Conservation (phyloP, 768 basidiomycete species). For the Trametes gibbosa region DNA sequence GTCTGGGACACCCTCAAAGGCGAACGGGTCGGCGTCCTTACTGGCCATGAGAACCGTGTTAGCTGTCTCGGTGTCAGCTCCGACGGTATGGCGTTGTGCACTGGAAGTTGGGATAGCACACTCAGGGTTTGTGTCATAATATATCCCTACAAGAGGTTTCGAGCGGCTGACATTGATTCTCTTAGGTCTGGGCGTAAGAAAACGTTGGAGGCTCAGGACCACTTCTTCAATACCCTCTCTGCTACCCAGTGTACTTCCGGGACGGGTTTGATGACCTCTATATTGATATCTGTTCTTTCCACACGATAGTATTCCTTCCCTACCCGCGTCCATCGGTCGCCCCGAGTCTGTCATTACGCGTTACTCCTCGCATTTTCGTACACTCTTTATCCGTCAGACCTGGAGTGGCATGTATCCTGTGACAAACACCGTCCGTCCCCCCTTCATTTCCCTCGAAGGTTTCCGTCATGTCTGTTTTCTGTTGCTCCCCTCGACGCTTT, state of each 20-base stretch:
- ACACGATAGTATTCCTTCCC: slow-evolving; percentile 48
- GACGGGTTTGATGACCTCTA: slow-evolving; percentile 26
- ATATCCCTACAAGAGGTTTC: background rate
- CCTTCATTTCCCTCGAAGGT: slow-evolving; percentile 23
- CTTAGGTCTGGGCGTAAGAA: slow-evolving; percentile 80
- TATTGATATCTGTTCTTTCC: slow-evolving; percentile 41
- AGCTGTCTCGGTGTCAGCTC: slow-evolving; percentile 93
- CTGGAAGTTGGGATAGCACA: slow-evolving; percentile 97
- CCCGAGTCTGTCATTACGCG: slow-evolving; percentile 63
- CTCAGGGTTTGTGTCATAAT: slow-evolving; percentile 65
- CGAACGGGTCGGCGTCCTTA: slow-evolving; percentile 94
- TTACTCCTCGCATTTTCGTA: slow-evolving; percentile 38
- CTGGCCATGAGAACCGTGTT: slow-evolving; percentile 97
- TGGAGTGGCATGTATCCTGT: slow-evolving; percentile 31
- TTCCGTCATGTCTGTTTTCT: slow-evolving; percentile 30
- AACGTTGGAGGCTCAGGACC: slow-evolving; percentile 8
- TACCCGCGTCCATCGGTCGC: slow-evolving; percentile 48
- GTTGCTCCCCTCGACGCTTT: slow-evolving; percentile 30
- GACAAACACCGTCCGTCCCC: slow-evolving; percentile 36
- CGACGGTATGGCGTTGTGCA: slow-evolving; percentile 98
- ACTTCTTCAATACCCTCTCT: slow-evolving; percentile 23
- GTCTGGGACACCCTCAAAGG: slow-evolving; percentile 99
- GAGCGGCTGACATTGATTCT: background rate
- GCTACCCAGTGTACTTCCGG: slow-evolving; percentile 25
- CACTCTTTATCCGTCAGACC: slow-evolving; percentile 29